These are phyloP conservation scores for Rosellinia necatrix DNA, from an alignment of 2,329 filamentous ascomycete genomes.

Conservation along the genomic window DNA sequence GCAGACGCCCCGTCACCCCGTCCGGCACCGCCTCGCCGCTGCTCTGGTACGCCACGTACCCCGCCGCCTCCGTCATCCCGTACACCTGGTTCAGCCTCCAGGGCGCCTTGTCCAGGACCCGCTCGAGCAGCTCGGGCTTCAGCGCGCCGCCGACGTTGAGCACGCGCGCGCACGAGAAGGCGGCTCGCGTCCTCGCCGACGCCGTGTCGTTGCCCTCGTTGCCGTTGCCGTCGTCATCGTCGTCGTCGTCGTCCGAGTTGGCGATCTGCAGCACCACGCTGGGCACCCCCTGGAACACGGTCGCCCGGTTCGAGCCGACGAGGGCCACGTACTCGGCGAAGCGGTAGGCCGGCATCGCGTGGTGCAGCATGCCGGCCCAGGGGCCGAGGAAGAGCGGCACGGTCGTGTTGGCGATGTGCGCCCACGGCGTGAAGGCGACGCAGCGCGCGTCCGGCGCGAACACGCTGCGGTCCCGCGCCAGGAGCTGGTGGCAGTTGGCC, in stretches of 20 bases:
- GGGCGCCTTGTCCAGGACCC: conserved; percentile 39
- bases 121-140: conserved; percentile 42
- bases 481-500: conserved; percentile 42
- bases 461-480: conserved; percentile 43
- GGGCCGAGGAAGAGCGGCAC: conserved; percentile 50
- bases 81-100: conserved; percentile 50
- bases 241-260: conserved; percentile 43
- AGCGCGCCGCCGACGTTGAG: conserved; percentile 46
- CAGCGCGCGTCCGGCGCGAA: conserved; percentile 43
- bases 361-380: conserved; percentile 50
- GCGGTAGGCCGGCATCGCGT: conserved; percentile 48
- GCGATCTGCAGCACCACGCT: conserved; percentile 46
- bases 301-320: conserved; percentile 44
- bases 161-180: conserved; percentile 45
- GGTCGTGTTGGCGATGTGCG: conserved; percentile 51
- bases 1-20: conserved; percentile 43
- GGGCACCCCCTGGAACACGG: conserved; percentile 47
- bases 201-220: too few relatives aligned
- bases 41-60: conserved; percentile 48
- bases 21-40: conserved; percentile 40
- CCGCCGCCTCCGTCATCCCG: conserved; percentile 52
- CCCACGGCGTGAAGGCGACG: conserved; percentile 50
- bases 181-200: conserved; percentile 41
- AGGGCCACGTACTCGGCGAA: conserved; percentile 43
- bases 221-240: too few relatives aligned